These are phyloP conservation scores for Passalora sequoiae DNA, from an alignment of 2,329 filamentous ascomycete genomes.

Conservation along the genomic window DNA sequence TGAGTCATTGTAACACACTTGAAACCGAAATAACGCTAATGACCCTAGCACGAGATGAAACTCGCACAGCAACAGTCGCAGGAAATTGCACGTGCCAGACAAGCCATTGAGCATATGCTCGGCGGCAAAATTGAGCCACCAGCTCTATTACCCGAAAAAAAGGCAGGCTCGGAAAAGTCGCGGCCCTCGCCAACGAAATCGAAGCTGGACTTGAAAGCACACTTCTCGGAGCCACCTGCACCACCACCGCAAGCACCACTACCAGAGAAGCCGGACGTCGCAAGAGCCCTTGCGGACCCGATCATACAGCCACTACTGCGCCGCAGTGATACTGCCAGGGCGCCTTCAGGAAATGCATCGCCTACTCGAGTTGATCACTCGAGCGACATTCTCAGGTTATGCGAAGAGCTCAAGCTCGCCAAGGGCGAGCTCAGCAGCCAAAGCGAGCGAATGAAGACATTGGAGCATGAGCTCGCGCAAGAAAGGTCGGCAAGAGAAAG, in stretches of 20 bases:
- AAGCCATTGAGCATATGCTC: conserved; percentile 73
- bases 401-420: conserved; percentile 75
- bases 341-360: conserved; percentile 51
- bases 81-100: conserved; percentile 74
- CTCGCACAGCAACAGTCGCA: conserved; percentile 80
- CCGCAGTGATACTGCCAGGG: conserved; percentile 68
- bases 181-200: conserved; percentile 50
- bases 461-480: conserved; percentile 71
- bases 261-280: conserved; percentile 82
- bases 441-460: conserved; percentile 68
- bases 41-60: conserved; percentile 74
- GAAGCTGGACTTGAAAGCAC: conserved; percentile 69
- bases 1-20: conserved; percentile 46
- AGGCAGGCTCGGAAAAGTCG: conserved; percentile 43
- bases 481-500: conserved; percentile 77
- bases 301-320: conserved; percentile 60
- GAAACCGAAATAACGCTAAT: conserved; percentile 22
- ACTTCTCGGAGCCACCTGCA: conserved; percentile 88
- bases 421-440: conserved; percentile 87
- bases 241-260: conserved; percentile 89
- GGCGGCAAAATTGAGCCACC: conserved; percentile 56
- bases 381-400: conserved; percentile 75
- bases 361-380: conserved; percentile 56
- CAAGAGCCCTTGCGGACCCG: conserved; percentile 43
- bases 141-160: conserved; percentile 41